Conservation (phyloP, 2,329 filamentous ascomycete species). For the Pyricularia pennisetigena region DNA sequence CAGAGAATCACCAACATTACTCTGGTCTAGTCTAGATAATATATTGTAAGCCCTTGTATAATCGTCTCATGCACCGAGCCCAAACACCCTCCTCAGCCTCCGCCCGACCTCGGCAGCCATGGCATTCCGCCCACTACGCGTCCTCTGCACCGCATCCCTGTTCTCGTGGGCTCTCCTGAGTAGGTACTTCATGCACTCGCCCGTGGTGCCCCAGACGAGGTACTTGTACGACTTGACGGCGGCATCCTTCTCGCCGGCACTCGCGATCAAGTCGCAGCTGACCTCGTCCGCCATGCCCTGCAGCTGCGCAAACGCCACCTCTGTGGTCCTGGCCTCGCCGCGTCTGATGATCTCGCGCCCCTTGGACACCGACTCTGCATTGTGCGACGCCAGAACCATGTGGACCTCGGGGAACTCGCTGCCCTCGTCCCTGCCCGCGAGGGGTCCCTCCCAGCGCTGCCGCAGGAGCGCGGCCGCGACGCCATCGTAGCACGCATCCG, state of each 20-base stretch:
- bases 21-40: neutral
- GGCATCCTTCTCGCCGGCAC: neutral
- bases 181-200: constrained; percentile 82
- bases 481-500: constrained; percentile 62
- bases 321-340: constrained; percentile 26
- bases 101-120: constrained; percentile 53
- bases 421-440: constrained; percentile 23
- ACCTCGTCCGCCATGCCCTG: constrained; percentile 96
- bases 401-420: constrained; percentile 43
- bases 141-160: constrained; percentile 57
- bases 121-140: constrained; percentile 49
- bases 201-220: constrained; percentile 58
- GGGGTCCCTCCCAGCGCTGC: constrained; percentile 45
- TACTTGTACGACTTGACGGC: constrained; percentile 51
- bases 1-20: neutral
- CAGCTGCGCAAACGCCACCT: constrained; percentile 64
- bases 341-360: constrained; percentile 41
- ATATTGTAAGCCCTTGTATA: neutral
- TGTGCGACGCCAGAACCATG: constrained; percentile 76
- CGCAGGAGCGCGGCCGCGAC: constrained; percentile 59
- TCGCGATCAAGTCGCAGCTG: constrained; percentile 48
- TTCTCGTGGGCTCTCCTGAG: constrained; percentile 66
- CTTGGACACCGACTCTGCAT: constrained; percentile 57
- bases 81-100: constrained; percentile 34
- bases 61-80: constrained; percentile 12